Evolutionary conservation across 192 early-diverging fungal species (phyloP).

Genomic region (Linnemannia exigua): DNA sequence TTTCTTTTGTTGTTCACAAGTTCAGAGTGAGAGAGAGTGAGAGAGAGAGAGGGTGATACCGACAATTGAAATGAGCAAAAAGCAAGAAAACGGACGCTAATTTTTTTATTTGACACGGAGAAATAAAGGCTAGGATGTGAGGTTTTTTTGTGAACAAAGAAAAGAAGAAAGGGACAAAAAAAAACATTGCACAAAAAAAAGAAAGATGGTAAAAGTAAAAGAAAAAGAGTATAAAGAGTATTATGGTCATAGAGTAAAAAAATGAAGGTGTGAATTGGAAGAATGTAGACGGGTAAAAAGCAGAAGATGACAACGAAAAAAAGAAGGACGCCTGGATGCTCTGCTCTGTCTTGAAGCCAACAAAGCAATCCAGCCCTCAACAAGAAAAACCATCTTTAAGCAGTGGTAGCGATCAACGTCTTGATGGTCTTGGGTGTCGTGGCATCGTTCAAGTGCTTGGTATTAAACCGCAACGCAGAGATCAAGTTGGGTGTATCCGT

Average conservation of each 20-base stretch:
- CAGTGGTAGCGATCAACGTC: slow-evolving; percentile 56
- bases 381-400: slow-evolving; percentile 17
- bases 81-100: background rate
- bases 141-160: background rate
- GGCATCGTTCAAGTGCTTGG: slow-evolving; percentile 86
- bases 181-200: background rate
- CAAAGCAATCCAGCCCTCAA: too few species aligned
- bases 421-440: slow-evolving; percentile 80
- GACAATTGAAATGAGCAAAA: background rate
- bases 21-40: too few species aligned
- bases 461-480: slow-evolving; percentile 82
- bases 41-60: too few species aligned
- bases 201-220: background rate
- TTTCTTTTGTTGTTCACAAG: too few species aligned
- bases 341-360: background rate
- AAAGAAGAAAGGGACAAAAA: background rate
- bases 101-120: slow-evolving; percentile 3
- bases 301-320: background rate
- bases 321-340: background rate
- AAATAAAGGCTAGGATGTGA: background rate
- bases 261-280: background rate
- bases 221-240: background rate
- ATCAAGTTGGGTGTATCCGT: slow-evolving; percentile 70
- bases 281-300: background rate
- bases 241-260: slow-evolving; percentile 2